Base-by-base conservation (phyloP, 495 filamentous ascomycete genomes). In the Aspergillus egyptiacus region DNA sequence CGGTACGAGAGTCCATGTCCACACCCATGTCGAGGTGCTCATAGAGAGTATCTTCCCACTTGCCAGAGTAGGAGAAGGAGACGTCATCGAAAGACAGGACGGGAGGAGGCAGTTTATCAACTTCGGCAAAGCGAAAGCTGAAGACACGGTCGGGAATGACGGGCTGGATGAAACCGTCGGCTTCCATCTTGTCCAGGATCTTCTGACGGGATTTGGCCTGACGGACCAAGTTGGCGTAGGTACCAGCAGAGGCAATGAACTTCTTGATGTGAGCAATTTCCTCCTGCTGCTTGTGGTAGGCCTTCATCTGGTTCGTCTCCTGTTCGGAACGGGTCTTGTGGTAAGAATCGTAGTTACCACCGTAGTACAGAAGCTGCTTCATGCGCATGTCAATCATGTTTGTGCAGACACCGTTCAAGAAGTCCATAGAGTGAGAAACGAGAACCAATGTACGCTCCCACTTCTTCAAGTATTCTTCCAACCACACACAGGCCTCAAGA, bases 121-220 rank as follows among this genome's bases (percentile, higher is more conserved):
- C 93, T 59, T 96, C 89, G 48, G 93, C 94, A 70, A 98, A 98
- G 65, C 93, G 85, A 84, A 98, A 98, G 43, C 87, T 89, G 77
- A 98, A 98, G 60, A 96, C 87, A 36, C 85, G 79, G 70, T 98
- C 93, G 50, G 78, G 66, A 52, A 78, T 68, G 48, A 98, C 88
- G 23, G 87, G 85, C 74, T 98, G 85, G 61, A 98, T 96, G 68
- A 97, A 90, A 55, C 93, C 93, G 58, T 98, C 93, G 47, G 93
- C 94, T 76, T 97, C 93, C 93, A 98, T 98, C 80, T 98, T 98
- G 80, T 98, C 93, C 49, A 98, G 81, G 68, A 98, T 97, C 87
- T 98, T 98, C 71, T 98, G 93, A 39, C 93, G 84, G 24, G 93
- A 97, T 77, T 98, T 98, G 68, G 93, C 93, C 75, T 98, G 93